Conservation (phyloP, 2,329 filamentous ascomycete genomes). For the Trichothecium roseum region DNA sequence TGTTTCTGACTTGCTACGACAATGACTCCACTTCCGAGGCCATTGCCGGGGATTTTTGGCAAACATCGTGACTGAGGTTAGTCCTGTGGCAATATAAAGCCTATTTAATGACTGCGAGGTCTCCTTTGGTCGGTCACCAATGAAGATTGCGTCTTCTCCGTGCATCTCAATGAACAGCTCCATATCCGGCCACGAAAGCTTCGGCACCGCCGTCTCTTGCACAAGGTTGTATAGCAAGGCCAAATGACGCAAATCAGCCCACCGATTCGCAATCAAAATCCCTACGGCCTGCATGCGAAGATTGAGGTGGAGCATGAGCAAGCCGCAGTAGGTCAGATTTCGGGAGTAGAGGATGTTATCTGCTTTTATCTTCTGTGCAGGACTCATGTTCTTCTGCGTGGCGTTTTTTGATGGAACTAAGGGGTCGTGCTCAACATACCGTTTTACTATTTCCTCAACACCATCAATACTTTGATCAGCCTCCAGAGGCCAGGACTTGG, state of each 20-base stretch:
- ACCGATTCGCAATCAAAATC: conserved; percentile 14
- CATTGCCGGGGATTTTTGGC: conserved; percentile 13
- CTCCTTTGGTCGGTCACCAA: conserved; percentile 16
- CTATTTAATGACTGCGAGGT: conserved; percentile 14
- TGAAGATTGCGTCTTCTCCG: conserved; percentile 17
- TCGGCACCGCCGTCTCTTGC: conserved; percentile 3
- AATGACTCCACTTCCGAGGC: conserved; percentile 2
- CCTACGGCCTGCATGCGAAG: conserved; percentile 14
- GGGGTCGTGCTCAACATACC: no score
- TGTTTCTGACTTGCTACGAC: conserved; percentile 11
- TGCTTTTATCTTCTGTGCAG: conserved; percentile 7
- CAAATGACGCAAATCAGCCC: conserved; percentile 17
- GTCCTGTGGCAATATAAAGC: conserved; percentile 16
- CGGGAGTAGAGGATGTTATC: conserved; percentile 13
- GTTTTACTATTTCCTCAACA: no score
- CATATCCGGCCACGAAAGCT: conserved; percentile 17
- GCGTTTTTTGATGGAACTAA: no score
- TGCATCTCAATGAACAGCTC: conserved; percentile 18
- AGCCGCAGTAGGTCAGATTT: conserved; percentile 14
- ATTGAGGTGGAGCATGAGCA: conserved; percentile 15
- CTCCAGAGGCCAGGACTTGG: no score
- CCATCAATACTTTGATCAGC: no score
- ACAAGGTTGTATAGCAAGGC: conserved; percentile 18
- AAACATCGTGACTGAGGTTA: conserved; percentile 14
- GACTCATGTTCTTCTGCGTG: conserved; percentile 3